Evolutionary conservation across 1,284 basidiomycete genomes (phyloP).

Genomic region (Puccinia brachypodii): DNA sequence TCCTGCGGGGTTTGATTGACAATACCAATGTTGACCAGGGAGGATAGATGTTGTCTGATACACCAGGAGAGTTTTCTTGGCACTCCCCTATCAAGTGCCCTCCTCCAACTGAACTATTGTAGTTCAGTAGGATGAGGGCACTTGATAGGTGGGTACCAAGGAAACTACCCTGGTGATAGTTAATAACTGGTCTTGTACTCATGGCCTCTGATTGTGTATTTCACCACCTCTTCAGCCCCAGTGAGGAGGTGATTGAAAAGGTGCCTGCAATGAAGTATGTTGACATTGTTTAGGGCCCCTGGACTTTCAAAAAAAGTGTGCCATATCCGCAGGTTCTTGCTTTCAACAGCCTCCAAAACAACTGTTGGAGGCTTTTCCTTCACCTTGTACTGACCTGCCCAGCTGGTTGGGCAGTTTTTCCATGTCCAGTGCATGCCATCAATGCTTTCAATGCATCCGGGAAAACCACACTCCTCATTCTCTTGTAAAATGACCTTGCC

Average conservation of each 20-base stretch:
- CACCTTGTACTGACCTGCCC: background rate
- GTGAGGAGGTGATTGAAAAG: background rate
- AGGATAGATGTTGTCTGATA: constrained; percentile 1
- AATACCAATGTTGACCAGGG: background rate
- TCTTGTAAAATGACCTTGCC: background rate
- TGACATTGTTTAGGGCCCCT: constrained; percentile 16
- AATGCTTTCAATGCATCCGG: background rate
- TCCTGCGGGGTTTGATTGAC: background rate
- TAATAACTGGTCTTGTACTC: background rate
- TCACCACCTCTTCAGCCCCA: background rate
- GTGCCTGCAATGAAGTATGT: background rate
- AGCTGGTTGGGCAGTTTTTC: background rate
- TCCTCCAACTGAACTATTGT: too few relatives aligned
- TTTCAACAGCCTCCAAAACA: background rate
- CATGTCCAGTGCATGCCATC: constrained; percentile 8
- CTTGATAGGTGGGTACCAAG: too few relatives aligned
- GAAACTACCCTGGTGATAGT: too few relatives aligned
- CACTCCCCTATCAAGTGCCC: too few relatives aligned
- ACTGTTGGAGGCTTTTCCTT: background rate
- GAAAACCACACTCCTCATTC: background rate
- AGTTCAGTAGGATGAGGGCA: too few relatives aligned
- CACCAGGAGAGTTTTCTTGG: too few relatives aligned
- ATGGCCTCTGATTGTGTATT: background rate
- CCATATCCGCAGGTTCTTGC: constrained; percentile 1
- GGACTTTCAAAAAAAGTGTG: background rate